phyloP scores from a whole-genome alignment of 2,329 filamentous ascomycete genomes.

The Xylariaceae sp. region DNA sequence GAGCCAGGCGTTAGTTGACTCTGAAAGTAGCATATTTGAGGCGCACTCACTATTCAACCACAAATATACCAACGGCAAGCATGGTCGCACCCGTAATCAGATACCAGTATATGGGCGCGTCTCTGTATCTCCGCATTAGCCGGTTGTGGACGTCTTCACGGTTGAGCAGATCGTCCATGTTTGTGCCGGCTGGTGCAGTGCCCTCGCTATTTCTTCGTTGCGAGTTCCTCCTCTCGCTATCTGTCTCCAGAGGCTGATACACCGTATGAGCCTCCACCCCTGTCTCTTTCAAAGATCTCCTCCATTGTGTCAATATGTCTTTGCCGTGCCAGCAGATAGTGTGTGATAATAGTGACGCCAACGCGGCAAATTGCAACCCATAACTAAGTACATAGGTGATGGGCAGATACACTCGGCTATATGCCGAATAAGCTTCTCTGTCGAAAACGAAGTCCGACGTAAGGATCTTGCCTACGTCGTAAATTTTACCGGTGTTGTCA shows the following conservation, averaged over 20 bases:
- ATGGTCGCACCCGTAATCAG: constrained; percentile 70
- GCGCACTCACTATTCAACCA: constrained; percentile 71
- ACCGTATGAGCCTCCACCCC: constrained; percentile 44
- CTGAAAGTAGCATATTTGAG: not conserved
- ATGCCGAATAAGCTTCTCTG: constrained; percentile 68
- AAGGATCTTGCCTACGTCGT: constrained; percentile 77
- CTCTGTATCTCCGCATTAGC: constrained; percentile 76
- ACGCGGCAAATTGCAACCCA: constrained; percentile 77
- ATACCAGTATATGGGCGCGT: constrained; percentile 81
- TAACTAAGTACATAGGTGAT: constrained; percentile 88
- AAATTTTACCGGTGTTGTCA: constrained; percentile 75
- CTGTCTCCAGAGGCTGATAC: constrained; percentile 48
- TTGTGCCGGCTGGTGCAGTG: constrained; percentile 33
- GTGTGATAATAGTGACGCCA: constrained; percentile 76
- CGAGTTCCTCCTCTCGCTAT: constrained; percentile 20
- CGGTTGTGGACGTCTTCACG: constrained; percentile 81
- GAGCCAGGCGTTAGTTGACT: constrained; percentile 14
- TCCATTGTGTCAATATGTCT: constrained; percentile 77
- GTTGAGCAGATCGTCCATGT: constrained; percentile 55
- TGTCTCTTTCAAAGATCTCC: constrained; percentile 62
- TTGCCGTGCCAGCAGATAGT: constrained; percentile 80
- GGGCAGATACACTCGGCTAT: constrained; percentile 79
- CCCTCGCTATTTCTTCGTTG: constrained; percentile 17
- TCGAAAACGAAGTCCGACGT: constrained; percentile 77
- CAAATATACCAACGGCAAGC: constrained; percentile 74